These are phyloP conservation scores for Strigomonas culicis DNA, from an alignment of 208 protist genomes.

Conservation along the genomic window DNA sequence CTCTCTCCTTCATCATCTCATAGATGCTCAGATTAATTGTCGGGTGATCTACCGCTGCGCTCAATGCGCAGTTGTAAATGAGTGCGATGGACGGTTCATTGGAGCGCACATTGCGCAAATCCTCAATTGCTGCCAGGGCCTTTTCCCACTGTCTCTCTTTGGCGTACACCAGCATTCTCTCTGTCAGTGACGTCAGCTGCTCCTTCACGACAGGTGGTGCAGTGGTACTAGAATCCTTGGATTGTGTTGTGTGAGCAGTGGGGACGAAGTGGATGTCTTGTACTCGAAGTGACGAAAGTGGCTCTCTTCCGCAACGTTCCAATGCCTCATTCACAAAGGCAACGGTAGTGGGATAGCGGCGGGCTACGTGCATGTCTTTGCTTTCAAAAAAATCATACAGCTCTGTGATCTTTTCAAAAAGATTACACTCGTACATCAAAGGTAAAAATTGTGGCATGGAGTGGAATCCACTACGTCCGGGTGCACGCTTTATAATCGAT, in stretches of 20 bases:
- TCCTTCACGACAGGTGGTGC: neutral
- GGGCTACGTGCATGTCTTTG: conserved; percentile 25
- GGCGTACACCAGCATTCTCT: conserved; percentile 75
- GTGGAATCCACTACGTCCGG: conserved; percentile 15
- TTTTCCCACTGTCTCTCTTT: conserved; percentile 77
- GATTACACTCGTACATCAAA: conserved; percentile 52
- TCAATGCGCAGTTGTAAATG: conserved; percentile 87
- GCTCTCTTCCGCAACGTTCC: neutral
- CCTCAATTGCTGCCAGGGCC: conserved; percentile 43
- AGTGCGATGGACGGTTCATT: conserved; percentile 66
- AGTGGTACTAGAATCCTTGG: neutral
- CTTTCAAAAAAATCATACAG: conserved; percentile 45
- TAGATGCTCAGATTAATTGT: conserved; percentile 44
- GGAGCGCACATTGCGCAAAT: conserved; percentile 16
- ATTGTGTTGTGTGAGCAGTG: too few relatives aligned
- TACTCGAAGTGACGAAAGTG: too few relatives aligned
- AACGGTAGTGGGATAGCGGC: conserved; percentile 39
- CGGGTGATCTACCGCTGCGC: conserved; percentile 61
- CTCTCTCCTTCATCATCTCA: conserved; percentile 39
- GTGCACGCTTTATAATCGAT: conserved; percentile 33
- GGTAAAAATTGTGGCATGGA: conserved; percentile 55
- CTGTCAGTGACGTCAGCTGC: conserved; percentile 47
- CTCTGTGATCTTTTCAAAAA: conserved; percentile 64
- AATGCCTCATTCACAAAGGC: conserved; percentile 77
- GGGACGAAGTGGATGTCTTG: too few relatives aligned